These are phyloP conservation scores for Ceratobasidium sp. DNA, from an alignment of 1,284 basidiomycete species.

Conservation along the genomic window DNA sequence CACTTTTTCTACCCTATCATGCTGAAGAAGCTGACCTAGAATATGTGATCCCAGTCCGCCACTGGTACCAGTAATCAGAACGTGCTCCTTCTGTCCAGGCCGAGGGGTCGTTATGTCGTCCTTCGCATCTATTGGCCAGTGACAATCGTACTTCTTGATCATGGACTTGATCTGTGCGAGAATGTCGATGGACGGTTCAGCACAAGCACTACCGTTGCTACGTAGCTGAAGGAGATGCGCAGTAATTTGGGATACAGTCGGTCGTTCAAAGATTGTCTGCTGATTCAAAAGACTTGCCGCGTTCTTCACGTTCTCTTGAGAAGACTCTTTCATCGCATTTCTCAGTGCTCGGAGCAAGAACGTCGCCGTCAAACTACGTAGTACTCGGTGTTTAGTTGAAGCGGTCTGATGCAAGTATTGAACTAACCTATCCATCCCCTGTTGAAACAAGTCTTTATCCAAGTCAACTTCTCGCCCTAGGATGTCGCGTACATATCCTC, in stretches of 20 bases:
- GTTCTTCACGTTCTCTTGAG: background rate
- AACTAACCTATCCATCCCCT: conserved; percentile 31
- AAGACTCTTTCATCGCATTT: background rate
- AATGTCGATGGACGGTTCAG: background rate
- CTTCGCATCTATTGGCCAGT: no score
- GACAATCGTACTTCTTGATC: conserved; percentile 7
- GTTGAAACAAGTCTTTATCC: background rate
- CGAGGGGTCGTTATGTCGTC: background rate
- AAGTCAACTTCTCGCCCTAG: background rate
- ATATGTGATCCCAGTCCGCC: conserved; percentile 48
- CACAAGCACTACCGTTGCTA: background rate
- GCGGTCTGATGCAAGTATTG: background rate
- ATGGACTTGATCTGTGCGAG: background rate
- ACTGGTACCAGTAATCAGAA: conserved; percentile 50
- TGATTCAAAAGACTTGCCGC: background rate
- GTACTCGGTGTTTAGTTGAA: no score
- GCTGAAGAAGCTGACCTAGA: conserved; percentile 44
- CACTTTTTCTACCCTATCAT: background rate
- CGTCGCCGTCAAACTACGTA: background rate
- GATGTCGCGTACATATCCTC: background rate
- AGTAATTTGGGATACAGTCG: background rate
- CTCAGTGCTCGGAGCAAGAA: background rate
- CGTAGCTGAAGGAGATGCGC: background rate
- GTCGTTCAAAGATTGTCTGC: conserved; percentile 1
- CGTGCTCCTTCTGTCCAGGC: background rate